Evolutionary conservation across 73 alveolate species (phyloP).

Genomic region (Tetrahymena borealis): DNA sequence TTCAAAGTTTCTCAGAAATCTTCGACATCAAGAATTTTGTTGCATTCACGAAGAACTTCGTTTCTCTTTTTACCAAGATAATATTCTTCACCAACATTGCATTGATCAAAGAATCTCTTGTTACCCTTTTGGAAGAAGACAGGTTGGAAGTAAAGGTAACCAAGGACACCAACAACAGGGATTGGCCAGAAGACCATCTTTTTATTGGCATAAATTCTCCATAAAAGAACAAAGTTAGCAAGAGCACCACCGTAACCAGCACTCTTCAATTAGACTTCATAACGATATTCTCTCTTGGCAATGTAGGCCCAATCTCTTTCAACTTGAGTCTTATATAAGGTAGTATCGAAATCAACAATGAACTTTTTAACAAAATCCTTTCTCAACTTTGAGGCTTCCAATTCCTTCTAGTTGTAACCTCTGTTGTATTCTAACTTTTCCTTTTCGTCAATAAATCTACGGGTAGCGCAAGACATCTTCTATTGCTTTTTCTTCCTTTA

Average conservation of each 20-base stretch:
- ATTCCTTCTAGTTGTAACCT: slow-evolving; percentile 23
- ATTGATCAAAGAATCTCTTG: slow-evolving; percentile 75
- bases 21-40: slow-evolving; percentile 64
- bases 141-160: slow-evolving; percentile 52
- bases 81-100: slow-evolving; percentile 80
- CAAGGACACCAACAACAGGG: slow-evolving; percentile 37
- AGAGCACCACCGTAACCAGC: slow-evolving; percentile 54
- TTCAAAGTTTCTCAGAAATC: slow-evolving; percentile 51
- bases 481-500: neutral
- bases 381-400: slow-evolving; percentile 41
- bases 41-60: slow-evolving; percentile 65
- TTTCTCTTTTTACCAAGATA: slow-evolving; percentile 79
- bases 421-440: slow-evolving; percentile 39
- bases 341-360: slow-evolving; percentile 37
- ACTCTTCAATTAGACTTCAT: slow-evolving; percentile 64
- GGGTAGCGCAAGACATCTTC: slow-evolving; percentile 39
- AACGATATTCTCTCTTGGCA: slow-evolving; percentile 73
- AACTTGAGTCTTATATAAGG: slow-evolving; percentile 56
- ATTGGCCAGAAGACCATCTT: slow-evolving; percentile 34
- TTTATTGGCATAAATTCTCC: slow-evolving; percentile 54
- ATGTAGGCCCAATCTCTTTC: slow-evolving; percentile 87
- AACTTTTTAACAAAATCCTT: slow-evolving; percentile 33
- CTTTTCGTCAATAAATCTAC: slow-evolving; percentile 36
- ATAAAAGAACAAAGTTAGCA: slow-evolving; percentile 48
- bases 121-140: slow-evolving; percentile 51